A percentile compares a stretch with the other conserved stretches of the same genome.
These are phyloP conservation scores for Trichoderma sp. DNA, from an alignment of 2,329 filamentous ascomycete genomes.

Conservation along the genomic window DNA sequence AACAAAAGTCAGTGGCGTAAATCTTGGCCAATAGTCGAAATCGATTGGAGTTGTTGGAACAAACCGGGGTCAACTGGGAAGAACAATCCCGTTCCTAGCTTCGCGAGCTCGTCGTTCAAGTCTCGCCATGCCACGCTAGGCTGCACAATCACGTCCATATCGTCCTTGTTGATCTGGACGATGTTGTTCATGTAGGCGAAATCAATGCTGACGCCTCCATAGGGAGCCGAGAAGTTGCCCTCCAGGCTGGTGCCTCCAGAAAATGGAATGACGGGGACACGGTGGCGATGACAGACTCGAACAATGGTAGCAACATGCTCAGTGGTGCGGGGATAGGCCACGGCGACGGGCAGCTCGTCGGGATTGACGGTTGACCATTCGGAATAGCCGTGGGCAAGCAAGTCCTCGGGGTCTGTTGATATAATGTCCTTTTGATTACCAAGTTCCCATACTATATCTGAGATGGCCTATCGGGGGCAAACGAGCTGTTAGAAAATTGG, in stretches of 20 bases:
- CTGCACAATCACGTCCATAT: conserved; percentile 93
- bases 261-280: conserved; percentile 83
- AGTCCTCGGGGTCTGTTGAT: conserved; percentile 65
- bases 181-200: conserved; percentile 88
- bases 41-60: conserved; percentile 32
- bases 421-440: conserved; percentile 57
- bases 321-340: conserved; percentile 65
- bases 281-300: conserved; percentile 75
- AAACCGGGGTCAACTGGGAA: conserved; percentile 85
- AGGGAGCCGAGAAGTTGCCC: conserved; percentile 86
- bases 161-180: conserved; percentile 76
- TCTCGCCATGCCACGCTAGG: conserved; percentile 92
- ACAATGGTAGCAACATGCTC: conserved; percentile 63
- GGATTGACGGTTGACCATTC: conserved; percentile 68
- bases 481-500: neutral
- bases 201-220: conserved; percentile 86
- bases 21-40: neutral
- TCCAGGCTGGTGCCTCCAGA: conserved; percentile 86
- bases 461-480: conserved; percentile 51
- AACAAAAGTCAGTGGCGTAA: neutral
- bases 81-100: conserved; percentile 77
- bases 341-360: conserved; percentile 63
- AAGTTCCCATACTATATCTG: conserved; percentile 56
- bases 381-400: conserved; percentile 66
- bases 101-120: conserved; percentile 71